Evolutionary conservation across 352 stramenopile species (phyloP), one percentile per base, ranked within the genome.

Genomic region (Phytophthora sp.): DNA sequence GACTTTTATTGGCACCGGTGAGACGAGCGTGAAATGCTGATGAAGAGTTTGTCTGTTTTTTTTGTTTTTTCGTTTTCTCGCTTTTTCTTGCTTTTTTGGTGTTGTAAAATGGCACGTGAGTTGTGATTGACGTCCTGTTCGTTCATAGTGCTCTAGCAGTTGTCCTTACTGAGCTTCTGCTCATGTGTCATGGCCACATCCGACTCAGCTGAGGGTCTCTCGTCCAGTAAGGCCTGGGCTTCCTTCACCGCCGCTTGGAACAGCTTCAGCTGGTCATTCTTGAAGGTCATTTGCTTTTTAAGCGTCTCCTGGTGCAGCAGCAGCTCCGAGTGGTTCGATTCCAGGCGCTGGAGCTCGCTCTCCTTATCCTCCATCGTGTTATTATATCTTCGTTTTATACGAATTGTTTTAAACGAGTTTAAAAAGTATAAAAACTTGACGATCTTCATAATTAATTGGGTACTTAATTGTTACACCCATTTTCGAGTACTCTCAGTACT

Each of bases 321-420:
- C 20, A 91, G 76, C 70, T 91, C 78, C 63, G 62, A 62, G 62
- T 89, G 74, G 58, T 89, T 89, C 30, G 76, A 71, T 65, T 82
- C 72, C 5, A 91, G 73, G 18, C 80, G 76, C 57, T 77, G 57
- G 23, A 87, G 73, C 64, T 91, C 82, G 13, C 56, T 73, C 20
- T 58, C 31, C 8, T 54, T 11, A n/a, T 61, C 52, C 35, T 63
- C 62, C 52, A 44, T 41, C 13, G 33, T 41, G n/a, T n/a, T n/a
- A n/a, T n/a, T n/a, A n/a, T n/a, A n/a, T n/a, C n/a, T n/a, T n/a
- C n/a, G n/a, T n/a, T n/a, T n/a, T n/a, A n/a, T n/a, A n/a, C n/a
- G n/a, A n/a, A n/a, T n/a, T n/a, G n/a, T n/a, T n/a, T n/a, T n/a
- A n/a, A n/a, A n/a, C n/a, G n/a, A n/a, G n/a, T n/a, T n/a, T n/a